Evolutionary conservation across 2,329 filamentous ascomycete genomes (phyloP).

Genomic region (Ceratocystis destructans): DNA sequence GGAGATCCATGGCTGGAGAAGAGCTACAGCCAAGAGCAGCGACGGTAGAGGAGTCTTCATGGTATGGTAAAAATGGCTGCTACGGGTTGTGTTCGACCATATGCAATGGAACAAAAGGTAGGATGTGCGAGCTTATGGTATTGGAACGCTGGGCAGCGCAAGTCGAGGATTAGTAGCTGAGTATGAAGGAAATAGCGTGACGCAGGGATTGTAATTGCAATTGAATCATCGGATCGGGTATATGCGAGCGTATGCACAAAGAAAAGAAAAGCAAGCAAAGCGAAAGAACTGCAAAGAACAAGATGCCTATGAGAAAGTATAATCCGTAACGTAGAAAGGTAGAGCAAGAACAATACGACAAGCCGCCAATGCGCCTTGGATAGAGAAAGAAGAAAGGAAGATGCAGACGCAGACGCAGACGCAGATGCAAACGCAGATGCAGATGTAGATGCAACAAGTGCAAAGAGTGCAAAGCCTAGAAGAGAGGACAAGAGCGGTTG

Average conservation of each 20-base stretch:
- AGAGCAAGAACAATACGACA: neutral
- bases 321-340: neutral
- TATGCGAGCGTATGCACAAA: neutral
- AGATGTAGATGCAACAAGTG: neutral
- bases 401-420: neutral
- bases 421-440: neutral
- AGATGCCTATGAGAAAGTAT: neutral
- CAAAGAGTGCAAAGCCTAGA: neutral
- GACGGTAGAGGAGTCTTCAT: neutral
- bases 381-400: neutral
- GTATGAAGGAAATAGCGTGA: constrained; percentile 8
- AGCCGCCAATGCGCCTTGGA: neutral
- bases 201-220: constrained; percentile 7
- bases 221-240: constrained; percentile 18
- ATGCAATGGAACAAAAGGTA: neutral
- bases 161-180: constrained; percentile 4
- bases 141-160: neutral
- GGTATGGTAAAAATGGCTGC: neutral
- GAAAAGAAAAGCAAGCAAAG: neutral
- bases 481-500: neutral
- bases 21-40: neutral
- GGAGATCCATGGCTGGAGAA: constrained; percentile 29
- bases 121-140: neutral
- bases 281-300: neutral
- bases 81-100: neutral